These are phyloP conservation scores for Cyclotella sp. DNA, from an alignment of 108 stramenopile species.

Conservation along the genomic window DNA sequence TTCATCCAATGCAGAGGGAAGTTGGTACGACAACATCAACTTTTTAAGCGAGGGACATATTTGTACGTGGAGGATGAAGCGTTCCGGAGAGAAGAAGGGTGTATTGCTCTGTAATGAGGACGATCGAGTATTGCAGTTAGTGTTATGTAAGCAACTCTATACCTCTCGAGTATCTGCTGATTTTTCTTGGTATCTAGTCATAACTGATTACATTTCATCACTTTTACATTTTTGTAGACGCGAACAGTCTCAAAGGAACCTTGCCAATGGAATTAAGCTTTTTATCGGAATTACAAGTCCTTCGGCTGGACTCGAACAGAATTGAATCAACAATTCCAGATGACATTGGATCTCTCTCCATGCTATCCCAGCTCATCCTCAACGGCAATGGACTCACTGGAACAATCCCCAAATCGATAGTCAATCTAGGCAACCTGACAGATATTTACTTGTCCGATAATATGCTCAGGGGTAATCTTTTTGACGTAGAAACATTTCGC, in stretches of 20 bases:
- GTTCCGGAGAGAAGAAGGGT: constrained; percentile 16
- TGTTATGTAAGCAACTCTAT: not conserved
- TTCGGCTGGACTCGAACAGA: constrained; percentile 7
- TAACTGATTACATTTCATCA: not conserved
- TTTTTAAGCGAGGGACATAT: constrained; percentile 5
- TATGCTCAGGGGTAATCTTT: not conserved
- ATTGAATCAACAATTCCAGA: not conserved
- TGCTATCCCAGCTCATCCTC: constrained; percentile 1
- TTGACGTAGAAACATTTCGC: not conserved
- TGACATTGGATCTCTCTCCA: not conserved
- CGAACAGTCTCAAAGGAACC: constrained; percentile 1
- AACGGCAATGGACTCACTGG: constrained; percentile 8
- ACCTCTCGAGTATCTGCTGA: not conserved
- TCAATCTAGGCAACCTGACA: constrained; percentile 3
- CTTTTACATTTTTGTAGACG: not conserved
- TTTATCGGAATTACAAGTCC: not conserved
- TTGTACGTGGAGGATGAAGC: constrained; percentile 21
- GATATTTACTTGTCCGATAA: constrained; percentile 9
- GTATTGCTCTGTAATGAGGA: constrained; percentile 4
- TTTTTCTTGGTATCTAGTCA: not conserved
- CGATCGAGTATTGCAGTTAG: not conserved
- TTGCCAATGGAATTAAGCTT: constrained; percentile 8
- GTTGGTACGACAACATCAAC: constrained; percentile 13
- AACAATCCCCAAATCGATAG: not conserved
- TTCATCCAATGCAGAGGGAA: not conserved